Percentiles rank a stretch among this genome's conserved stretches.
Evolutionary conservation across 2,329 filamentous ascomycete genomes (phyloP).

Genomic region (Arthrobotrys sphaeroides): DNA sequence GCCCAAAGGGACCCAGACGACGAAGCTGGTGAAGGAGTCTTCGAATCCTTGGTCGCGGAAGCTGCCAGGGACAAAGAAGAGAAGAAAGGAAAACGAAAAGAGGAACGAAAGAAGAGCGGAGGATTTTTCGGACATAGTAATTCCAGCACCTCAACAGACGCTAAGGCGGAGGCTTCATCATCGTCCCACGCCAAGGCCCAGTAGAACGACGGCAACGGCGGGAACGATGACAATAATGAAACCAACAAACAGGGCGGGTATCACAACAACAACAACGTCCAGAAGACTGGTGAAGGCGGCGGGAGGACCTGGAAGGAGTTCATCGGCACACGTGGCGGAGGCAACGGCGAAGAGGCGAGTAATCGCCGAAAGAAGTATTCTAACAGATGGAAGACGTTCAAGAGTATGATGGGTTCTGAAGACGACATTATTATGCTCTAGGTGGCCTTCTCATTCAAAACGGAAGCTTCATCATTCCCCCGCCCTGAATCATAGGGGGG

Average conservation of each 20-base stretch:
- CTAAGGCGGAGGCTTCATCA: conserved; percentile 23
- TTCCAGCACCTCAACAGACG: conserved; percentile 22
- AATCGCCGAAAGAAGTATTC: neutral
- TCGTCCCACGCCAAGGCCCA: conserved; percentile 39
- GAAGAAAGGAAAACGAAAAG: conserved; percentile 76
- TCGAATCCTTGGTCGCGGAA: conserved; percentile 96
- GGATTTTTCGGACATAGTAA: conserved; percentile 46
- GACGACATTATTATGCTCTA: neutral
- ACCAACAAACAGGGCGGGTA: no score
- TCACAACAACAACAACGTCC: neutral
- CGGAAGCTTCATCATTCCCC: no score
- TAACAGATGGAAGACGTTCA: conserved; percentile 18
- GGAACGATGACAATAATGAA: no score
- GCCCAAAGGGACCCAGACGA: conserved; percentile 90
- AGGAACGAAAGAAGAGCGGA: conserved; percentile 64
- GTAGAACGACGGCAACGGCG: conserved; percentile 27
- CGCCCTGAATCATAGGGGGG: no score
- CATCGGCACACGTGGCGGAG: neutral
- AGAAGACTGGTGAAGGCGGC: neutral
- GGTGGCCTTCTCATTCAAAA: no score
- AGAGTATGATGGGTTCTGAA: neutral
- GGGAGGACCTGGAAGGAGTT: conserved; percentile 14
- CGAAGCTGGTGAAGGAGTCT: conserved; percentile 98
- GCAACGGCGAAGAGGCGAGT: neutral
- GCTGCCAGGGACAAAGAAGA: conserved; percentile 86